Evolutionary conservation across 768 basidiomycete species (phyloP), one percentile per base, ranked within the genome.

Genomic region (Collybia mongolica): DNA sequence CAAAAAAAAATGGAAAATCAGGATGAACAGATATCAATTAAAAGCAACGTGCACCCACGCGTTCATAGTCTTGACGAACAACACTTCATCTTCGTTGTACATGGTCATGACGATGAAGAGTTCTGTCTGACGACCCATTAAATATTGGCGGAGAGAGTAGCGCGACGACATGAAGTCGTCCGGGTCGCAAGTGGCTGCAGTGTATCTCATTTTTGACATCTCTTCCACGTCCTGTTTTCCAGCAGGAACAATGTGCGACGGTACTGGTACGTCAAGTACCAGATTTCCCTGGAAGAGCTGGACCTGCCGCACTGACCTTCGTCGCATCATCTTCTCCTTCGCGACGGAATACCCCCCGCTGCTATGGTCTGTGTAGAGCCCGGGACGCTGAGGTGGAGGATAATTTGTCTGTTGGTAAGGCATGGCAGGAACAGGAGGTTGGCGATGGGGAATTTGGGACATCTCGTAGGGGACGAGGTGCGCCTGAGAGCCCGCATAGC

Each of bases 31-130:
- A 50, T 51, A 17, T 36, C 24, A 12, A 43, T 46, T 11, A 5
- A 48, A 39, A 45, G 19, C 4, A 19, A 47, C 18, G 6, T 20
- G 37, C 38, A 75, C 86, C 60, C 61, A 87, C 85, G 88, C 82
- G 58, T 92, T 91, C 88, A 93, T 91, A 9, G 90, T 93, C 62
- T 76, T 80, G 62, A 74, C 73, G 64, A 91, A 92, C 22, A 90
- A 72, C 7, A 84, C 72, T 62, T 91, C 88, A 61, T 91, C 90
- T 71, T 97, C 93, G 65, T 95, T 95, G 66, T 91, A 91, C 92
- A 96, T 95, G 39, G 93, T 96, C 84, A 96, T 90, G 37, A 95
- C 93, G 58, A 97, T 91, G 71, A 96, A 94, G 12, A 97, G 77
- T 68, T 96, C 94, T 7, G 93, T 96, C 46, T 85, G 77, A 47